Evolutionary conservation across 495 filamentous ascomycete species (phyloP).

Genomic region (Lepidopterella palustris): DNA sequence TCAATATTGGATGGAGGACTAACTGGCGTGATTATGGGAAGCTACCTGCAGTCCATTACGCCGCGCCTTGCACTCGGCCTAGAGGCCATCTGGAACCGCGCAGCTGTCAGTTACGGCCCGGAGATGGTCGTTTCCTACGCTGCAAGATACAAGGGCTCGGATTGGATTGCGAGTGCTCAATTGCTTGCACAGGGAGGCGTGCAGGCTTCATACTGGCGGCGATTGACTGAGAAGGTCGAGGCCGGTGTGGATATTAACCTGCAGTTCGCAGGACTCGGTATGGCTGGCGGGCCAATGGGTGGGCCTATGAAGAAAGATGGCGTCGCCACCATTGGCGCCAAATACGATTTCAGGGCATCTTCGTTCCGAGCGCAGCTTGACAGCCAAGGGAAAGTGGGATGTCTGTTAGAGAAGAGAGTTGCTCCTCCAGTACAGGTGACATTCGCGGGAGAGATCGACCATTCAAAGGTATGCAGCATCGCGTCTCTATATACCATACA

Average conservation of each 20-base stretch:
- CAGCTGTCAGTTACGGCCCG: slow-evolving; percentile 66
- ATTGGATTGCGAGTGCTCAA: slow-evolving; percentile 88
- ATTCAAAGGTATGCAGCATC: slow-evolving; percentile 70
- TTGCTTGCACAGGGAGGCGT: slow-evolving; percentile 76
- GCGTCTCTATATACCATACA: not conserved
- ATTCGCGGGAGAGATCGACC: slow-evolving; percentile 96
- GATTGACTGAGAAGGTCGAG: slow-evolving; percentile 89
- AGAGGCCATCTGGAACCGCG: slow-evolving; percentile 89
- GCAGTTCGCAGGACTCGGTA: slow-evolving; percentile 62
- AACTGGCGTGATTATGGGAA: slow-evolving; percentile 90
- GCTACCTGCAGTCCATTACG: slow-evolving; percentile 90
- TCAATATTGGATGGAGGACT: slow-evolving; percentile 82
- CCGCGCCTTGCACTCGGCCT: slow-evolving; percentile 81
- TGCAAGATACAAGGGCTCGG: slow-evolving; percentile 77
- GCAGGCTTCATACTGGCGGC: slow-evolving; percentile 91
- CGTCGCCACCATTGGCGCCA: slow-evolving; percentile 82
- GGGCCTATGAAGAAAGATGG: slow-evolving; percentile 69
- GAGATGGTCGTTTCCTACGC: slow-evolving; percentile 81
- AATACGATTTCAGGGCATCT: slow-evolving; percentile 95
- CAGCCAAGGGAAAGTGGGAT: slow-evolving; percentile 85
- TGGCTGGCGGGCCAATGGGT: slow-evolving; percentile 40
- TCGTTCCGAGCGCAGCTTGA: slow-evolving; percentile 95
- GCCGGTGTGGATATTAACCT: slow-evolving; percentile 93
- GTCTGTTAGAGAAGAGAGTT: slow-evolving; percentile 90
- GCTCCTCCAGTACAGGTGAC: slow-evolving; percentile 83